A percentile compares a stretch with the other conserved stretches of the same genome.
These are phyloP conservation scores for Cyberlindnera samutprakarnensis DNA, from an alignment of 805 yeast genomes.

Conservation along the genomic window DNA sequence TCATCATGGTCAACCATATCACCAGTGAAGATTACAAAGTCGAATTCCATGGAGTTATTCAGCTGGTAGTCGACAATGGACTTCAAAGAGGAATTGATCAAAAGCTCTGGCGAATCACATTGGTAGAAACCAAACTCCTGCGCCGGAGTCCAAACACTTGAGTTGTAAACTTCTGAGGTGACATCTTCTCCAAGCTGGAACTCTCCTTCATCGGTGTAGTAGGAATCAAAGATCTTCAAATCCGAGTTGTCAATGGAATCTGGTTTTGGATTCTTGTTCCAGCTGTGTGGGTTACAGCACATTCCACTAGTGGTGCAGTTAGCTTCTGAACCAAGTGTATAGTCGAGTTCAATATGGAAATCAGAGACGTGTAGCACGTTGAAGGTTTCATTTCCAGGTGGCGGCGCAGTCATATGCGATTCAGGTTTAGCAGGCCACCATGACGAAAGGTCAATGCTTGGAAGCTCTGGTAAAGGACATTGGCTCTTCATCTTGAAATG, in stretches of 20 bases:
- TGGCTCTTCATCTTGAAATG: slow-evolving; percentile 35
- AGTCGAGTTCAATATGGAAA: slow-evolving; percentile 54
- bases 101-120: slow-evolving; percentile 63
- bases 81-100: slow-evolving; percentile 51
- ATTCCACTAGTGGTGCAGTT: slow-evolving; percentile 42
- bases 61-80: slow-evolving; percentile 31
- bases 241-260: slow-evolving; percentile 12
- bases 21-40: slow-evolving; percentile 65
- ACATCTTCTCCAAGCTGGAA: slow-evolving; percentile 27
- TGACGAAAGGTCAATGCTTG: slow-evolving; percentile 35
- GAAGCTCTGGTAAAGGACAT: slow-evolving; percentile 49
- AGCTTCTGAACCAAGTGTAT: slow-evolving; percentile 47
- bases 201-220: slow-evolving; percentile 22
- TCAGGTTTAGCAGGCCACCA: slow-evolving; percentile 39
- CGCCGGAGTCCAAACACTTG: slow-evolving; percentile 42
- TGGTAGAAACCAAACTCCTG: slow-evolving; percentile 51
- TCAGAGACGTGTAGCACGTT: slow-evolving; percentile 63
- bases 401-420: slow-evolving; percentile 34
- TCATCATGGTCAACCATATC: slow-evolving; percentile 68
- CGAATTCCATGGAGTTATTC: slow-evolving; percentile 32
- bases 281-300: slow-evolving; percentile 48
- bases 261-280: slow-evolving; percentile 11
- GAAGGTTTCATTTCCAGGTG: slow-evolving; percentile 37
- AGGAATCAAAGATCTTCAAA: slow-evolving; percentile 24
- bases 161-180: slow-evolving; percentile 24